Percentiles rank a stretch among this genome's conserved stretches.
Evolutionary conservation across 768 basidiomycete species (phyloP).

Genomic region (Lentinula edodes): DNA sequence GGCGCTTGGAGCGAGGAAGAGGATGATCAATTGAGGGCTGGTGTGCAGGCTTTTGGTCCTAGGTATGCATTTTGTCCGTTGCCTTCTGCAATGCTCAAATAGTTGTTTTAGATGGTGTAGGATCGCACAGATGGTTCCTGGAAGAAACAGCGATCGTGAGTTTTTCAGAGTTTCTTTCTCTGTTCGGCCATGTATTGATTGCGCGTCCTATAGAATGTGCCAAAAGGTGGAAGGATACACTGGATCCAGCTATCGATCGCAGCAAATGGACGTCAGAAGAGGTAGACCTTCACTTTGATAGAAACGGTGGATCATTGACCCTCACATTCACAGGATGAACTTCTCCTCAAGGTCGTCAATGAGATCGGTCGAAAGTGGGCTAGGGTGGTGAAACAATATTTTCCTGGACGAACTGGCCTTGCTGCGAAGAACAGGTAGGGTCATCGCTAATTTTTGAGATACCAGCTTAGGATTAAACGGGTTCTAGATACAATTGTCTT

Average conservation of each 20-base stretch:
- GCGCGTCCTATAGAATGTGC: slow-evolving; percentile 15
- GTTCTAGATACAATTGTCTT: slow-evolving; percentile 15
- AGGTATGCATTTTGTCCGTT: slow-evolving; percentile 29
- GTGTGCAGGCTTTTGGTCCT: slow-evolving; percentile 51
- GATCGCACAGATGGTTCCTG: slow-evolving; percentile 18
- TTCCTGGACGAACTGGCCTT: slow-evolving; percentile 24
- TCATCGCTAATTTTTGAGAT: background rate
- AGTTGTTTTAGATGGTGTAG: slow-evolving; percentile 14
- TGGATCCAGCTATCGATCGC: slow-evolving; percentile 22
- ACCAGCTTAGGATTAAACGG: background rate
- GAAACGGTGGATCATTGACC: background rate
- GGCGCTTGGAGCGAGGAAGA: slow-evolving; percentile 58
- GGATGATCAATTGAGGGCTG: slow-evolving; percentile 49
- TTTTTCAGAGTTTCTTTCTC: background rate
- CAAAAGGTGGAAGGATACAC: slow-evolving; percentile 23
- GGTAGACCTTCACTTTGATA: slow-evolving; percentile 5
- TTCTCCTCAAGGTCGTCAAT: slow-evolving; percentile 18
- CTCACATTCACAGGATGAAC: slow-evolving; percentile 12
- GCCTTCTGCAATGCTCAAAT: slow-evolving; percentile 5
- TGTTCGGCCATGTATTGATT: background rate
- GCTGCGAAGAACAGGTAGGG: slow-evolving; percentile 24
- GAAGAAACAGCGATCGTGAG: slow-evolving; percentile 21
- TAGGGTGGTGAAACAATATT: slow-evolving; percentile 20
- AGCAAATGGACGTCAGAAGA: slow-evolving; percentile 19
- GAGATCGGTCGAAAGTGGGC: slow-evolving; percentile 19